A percentile compares a stretch with the other conserved stretches of the same genome.
Conservation (phyloP, 768 basidiomycete genomes). For the Wakefieldia striispora region DNA sequence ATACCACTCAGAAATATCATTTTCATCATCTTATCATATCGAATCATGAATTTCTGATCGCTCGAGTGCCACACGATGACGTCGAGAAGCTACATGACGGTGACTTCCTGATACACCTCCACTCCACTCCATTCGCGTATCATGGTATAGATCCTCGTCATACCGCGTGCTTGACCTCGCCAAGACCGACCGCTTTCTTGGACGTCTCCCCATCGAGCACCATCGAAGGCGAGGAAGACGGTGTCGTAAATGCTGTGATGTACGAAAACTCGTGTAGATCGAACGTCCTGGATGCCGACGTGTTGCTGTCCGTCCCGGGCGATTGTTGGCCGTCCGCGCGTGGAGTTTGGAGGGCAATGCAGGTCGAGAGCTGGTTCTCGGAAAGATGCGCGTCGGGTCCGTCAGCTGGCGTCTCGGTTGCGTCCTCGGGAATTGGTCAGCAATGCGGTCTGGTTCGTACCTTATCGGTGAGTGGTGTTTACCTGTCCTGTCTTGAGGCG, state of each 20-base stretch:
- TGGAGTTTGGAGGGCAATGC: conserved; percentile 6
- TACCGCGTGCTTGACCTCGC: conserved; percentile 12
- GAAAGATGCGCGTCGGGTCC: neutral
- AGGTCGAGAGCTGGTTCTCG: conserved; percentile 6
- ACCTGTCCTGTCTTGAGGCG: conserved; percentile 16
- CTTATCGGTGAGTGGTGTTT: neutral
- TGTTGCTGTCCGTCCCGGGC: conserved; percentile 9
- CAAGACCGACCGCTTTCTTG: conserved; percentile 7
- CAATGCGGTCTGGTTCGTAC: neutral
- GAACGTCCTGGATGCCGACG: conserved; percentile 14
- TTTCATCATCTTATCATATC: conserved; percentile 21
- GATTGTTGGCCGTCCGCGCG: conserved; percentile 7
- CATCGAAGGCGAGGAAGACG: conserved; percentile 26
- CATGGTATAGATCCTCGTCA: conserved; percentile 5
- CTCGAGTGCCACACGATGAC: conserved; percentile 5
- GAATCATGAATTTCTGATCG: conserved; percentile 22
- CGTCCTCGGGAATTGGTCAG: conserved; percentile 9
- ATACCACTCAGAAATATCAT: neutral
- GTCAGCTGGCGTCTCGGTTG: neutral
- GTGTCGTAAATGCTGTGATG: conserved; percentile 31
- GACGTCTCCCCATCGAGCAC: conserved; percentile 6
- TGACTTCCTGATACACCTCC: conserved; percentile 14
- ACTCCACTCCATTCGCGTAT: conserved; percentile 7
- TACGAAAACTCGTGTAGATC: conserved; percentile 33
- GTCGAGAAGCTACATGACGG: conserved; percentile 18